These are phyloP conservation scores for Athelia sp. DNA, from an alignment of 1,284 basidiomycete species.

Conservation along the genomic window DNA sequence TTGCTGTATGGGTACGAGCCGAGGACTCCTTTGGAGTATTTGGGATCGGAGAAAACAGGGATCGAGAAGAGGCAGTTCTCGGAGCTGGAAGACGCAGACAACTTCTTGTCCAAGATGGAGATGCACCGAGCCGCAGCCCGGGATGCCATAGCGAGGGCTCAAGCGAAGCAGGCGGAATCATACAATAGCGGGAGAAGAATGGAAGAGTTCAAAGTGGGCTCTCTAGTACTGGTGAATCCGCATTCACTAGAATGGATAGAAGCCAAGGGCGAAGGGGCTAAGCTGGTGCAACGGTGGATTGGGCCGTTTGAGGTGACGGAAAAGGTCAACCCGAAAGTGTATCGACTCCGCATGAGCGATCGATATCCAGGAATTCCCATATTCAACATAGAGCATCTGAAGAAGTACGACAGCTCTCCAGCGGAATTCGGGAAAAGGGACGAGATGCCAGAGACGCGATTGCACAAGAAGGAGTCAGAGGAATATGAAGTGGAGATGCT, in stretches of 20 bases:
- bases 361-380: slow-evolving; percentile 22
- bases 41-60: not conserved
- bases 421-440: slow-evolving; percentile 11
- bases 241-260: slow-evolving; percentile 16
- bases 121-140: slow-evolving; percentile 10
- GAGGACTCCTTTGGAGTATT: slow-evolving; percentile 1
- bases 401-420: slow-evolving; percentile 13
- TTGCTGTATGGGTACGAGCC: slow-evolving; percentile 16
- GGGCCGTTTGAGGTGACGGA: slow-evolving; percentile 20
- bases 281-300: slow-evolving; percentile 17
- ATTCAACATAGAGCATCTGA: slow-evolving; percentile 22
- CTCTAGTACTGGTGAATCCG: slow-evolving; percentile 18
- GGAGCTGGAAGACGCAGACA: not conserved
- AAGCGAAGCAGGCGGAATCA: slow-evolving; percentile 5
- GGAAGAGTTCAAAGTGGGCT: slow-evolving; percentile 12
- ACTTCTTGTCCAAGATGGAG: slow-evolving; percentile 2
- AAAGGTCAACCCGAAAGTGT: slow-evolving; percentile 13
- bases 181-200: slow-evolving; percentile 8
- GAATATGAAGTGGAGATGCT: slow-evolving; percentile 16
- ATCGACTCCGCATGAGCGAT: slow-evolving; percentile 20
- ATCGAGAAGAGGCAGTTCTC: too few relatives aligned
- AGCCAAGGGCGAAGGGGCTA: slow-evolving; percentile 15
- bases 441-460: slow-evolving; percentile 2
- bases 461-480: slow-evolving; percentile 4
- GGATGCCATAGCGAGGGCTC: slow-evolving; percentile 11